Evolutionary conservation across 2,329 filamentous ascomycete species (phyloP).

Genomic region (Nothophoma quercina): DNA sequence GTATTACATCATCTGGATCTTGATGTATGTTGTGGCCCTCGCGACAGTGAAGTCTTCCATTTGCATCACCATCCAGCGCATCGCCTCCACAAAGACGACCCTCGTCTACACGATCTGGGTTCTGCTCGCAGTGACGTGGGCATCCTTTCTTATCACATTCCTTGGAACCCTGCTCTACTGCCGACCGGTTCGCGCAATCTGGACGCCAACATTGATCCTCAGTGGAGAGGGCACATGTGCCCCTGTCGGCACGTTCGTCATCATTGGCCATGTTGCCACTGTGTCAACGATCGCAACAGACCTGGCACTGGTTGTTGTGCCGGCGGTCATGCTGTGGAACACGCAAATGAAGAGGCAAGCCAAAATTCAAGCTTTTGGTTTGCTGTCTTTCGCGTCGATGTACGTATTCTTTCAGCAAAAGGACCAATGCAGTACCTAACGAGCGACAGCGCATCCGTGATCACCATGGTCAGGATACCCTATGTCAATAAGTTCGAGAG

Average conservation of each 20-base stretch:
- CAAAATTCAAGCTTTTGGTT: conserved; percentile 30
- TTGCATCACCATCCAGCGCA: conserved; percentile 35
- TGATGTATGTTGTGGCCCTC: conserved; percentile 33
- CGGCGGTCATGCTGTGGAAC: conserved; percentile 33
- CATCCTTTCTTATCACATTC: conserved; percentile 33
- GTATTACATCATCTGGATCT: conserved; percentile 37
- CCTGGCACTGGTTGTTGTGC: conserved; percentile 29
- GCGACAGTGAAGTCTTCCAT: conserved; percentile 34
- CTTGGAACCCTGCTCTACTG: conserved; percentile 30
- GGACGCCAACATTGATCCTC: conserved; percentile 21
- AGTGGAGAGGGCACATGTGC: conserved; percentile 26
- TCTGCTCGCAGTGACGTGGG: conserved; percentile 28
- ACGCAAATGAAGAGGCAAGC: conserved; percentile 33
- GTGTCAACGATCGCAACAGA: conserved; percentile 32
- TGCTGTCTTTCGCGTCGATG: conserved; percentile 32
- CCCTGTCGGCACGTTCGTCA: conserved; percentile 26
- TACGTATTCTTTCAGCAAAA: conserved; percentile 6
- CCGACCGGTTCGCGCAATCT: conserved; percentile 25
- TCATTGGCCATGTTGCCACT: conserved; percentile 31
- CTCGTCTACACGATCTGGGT: conserved; percentile 25
- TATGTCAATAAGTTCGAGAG: conserved; percentile 33
- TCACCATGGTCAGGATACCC: conserved; percentile 26
- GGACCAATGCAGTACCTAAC: not conserved
- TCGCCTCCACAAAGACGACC: conserved; percentile 28
- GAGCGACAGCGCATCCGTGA: conserved; percentile 10